phyloP scores from a whole-genome alignment of 2,329 filamentous ascomycete genomes.

The Colletotrichum orchidophilum region DNA sequence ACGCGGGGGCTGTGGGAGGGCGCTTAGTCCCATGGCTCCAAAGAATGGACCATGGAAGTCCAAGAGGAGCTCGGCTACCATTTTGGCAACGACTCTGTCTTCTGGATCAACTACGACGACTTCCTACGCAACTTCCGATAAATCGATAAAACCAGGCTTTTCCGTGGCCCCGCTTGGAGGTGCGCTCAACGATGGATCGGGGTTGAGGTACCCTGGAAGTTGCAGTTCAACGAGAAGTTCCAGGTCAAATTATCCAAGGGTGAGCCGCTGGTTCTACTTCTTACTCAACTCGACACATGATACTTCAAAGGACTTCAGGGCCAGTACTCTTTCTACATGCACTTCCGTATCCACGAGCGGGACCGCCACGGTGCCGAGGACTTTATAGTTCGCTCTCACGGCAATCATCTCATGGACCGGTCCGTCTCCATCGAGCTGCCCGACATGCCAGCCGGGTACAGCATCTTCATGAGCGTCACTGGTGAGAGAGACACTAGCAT shows the following conservation, averaged over 20 bases:
- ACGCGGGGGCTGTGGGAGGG: constrained; percentile 69
- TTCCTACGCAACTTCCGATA: constrained; percentile 69
- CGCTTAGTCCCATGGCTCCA: constrained; percentile 67
- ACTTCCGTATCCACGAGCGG: constrained; percentile 62
- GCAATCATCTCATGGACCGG: constrained; percentile 66
- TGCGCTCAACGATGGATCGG: constrained; percentile 69
- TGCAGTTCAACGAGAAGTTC: constrained; percentile 70
- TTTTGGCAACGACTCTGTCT: constrained; percentile 70
- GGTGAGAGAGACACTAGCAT: constrained; percentile 55
- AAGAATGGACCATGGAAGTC: constrained; percentile 68
- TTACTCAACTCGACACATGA: constrained; percentile 69
- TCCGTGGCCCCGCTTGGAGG: constrained; percentile 66
- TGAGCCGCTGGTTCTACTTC: constrained; percentile 66
- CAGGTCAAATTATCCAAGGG: constrained; percentile 64
- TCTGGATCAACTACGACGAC: constrained; percentile 72
- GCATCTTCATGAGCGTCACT: constrained; percentile 64
- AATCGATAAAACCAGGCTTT: constrained; percentile 70
- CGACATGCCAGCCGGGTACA: constrained; percentile 65
- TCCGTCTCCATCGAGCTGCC: constrained; percentile 68
- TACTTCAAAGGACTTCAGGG: constrained; percentile 71
- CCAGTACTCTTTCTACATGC: constrained; percentile 62
- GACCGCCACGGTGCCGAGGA: constrained; percentile 62
- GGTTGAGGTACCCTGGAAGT: constrained; percentile 69
- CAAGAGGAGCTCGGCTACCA: constrained; percentile 66
- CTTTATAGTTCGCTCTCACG: constrained; percentile 68